phyloP scores from a whole-genome alignment of 2,329 filamentous ascomycete genomes.

The Madurella fahalii region DNA sequence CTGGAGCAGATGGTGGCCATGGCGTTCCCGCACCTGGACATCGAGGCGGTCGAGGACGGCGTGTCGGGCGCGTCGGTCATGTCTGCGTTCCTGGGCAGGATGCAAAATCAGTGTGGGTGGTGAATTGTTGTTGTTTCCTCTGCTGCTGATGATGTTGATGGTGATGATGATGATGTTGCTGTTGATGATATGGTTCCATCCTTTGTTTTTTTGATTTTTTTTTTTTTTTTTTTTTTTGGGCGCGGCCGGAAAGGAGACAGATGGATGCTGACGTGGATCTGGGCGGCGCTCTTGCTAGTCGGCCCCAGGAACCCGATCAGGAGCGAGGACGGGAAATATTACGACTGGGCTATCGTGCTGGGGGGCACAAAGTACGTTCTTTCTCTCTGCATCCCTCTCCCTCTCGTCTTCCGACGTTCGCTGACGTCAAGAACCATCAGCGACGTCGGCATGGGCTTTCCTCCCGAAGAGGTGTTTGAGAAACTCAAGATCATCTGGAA shows the following conservation, averaged over 20 bases:
- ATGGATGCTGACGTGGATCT: neutral
- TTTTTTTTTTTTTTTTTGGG: too few species aligned
- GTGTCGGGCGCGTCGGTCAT: slow-evolving; percentile 27
- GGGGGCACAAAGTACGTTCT: slow-evolving; percentile 54
- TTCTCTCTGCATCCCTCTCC: neutral
- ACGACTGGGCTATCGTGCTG: slow-evolving; percentile 60
- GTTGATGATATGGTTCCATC: too few species aligned
- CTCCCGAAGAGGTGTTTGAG: slow-evolving; percentile 42
- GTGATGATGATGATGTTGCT: too few species aligned
- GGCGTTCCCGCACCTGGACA: slow-evolving; percentile 36
- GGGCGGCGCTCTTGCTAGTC: neutral
- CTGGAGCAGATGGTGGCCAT: slow-evolving; percentile 45
- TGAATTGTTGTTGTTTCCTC: slow-evolving; percentile 1
- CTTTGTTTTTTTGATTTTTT: too few species aligned
- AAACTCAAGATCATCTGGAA: slow-evolving; percentile 49
- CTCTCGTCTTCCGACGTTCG: neutral
- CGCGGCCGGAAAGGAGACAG: too few species aligned
- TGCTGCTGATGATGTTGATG: neutral
- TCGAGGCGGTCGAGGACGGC: slow-evolving; percentile 30
- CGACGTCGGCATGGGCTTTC: slow-evolving; percentile 46
- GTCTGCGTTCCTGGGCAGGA: slow-evolving; percentile 24
- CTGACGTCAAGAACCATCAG: slow-evolving; percentile 16
- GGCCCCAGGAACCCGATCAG: neutral
- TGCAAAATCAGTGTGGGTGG: slow-evolving; percentile 25
- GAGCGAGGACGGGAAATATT: slow-evolving; percentile 27